Percentiles rank a stretch among this genome's conserved stretches.
Conservation (phyloP, 192 early-diverging fungal species). For the Lobosporangium transversale region DNA sequence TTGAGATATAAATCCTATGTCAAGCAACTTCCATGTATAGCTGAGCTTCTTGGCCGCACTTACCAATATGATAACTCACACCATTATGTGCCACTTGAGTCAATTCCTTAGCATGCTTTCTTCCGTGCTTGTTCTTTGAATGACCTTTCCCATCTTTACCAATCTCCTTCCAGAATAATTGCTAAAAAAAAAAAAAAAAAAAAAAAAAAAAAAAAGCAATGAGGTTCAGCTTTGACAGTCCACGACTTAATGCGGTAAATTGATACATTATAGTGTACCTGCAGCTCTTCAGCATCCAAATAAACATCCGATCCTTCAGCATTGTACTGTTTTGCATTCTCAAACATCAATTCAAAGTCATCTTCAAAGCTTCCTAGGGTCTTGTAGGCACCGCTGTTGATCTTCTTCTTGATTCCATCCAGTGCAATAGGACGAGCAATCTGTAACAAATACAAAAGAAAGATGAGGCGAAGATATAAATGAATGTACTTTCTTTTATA, state of each 20-base stretch:
- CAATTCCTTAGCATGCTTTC: conserved; percentile 37
- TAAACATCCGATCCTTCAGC: conserved; percentile 86
- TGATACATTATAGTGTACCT: too few relatives aligned
- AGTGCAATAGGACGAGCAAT: conserved; percentile 70
- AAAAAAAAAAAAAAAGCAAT: not conserved
- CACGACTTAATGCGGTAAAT: too few relatives aligned
- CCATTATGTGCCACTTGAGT: conserved; percentile 12
- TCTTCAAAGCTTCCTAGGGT: conserved; percentile 75
- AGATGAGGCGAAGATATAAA: too few relatives aligned
- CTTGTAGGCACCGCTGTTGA: conserved; percentile 69
- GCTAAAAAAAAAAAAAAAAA: conserved; percentile 4
- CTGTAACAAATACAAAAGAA: conserved; percentile 4
- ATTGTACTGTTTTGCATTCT: conserved; percentile 94
- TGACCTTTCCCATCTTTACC: conserved; percentile 30
- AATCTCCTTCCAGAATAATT: conserved; percentile 51
- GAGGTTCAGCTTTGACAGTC: too few relatives aligned
- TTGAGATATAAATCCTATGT: too few relatives aligned
- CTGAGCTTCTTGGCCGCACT: too few relatives aligned
- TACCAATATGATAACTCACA: conserved; percentile 35
- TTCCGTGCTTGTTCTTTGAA: conserved; percentile 19
- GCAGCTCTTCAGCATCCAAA: conserved; percentile 72
- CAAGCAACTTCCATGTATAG: too few relatives aligned
- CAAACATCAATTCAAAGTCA: conserved; percentile 88
- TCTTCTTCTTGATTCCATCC: conserved; percentile 68
- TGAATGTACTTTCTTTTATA: too few relatives aligned